Conservation (phyloP, 176 grass and related monocot species). For the Avena sativa region DNA sequence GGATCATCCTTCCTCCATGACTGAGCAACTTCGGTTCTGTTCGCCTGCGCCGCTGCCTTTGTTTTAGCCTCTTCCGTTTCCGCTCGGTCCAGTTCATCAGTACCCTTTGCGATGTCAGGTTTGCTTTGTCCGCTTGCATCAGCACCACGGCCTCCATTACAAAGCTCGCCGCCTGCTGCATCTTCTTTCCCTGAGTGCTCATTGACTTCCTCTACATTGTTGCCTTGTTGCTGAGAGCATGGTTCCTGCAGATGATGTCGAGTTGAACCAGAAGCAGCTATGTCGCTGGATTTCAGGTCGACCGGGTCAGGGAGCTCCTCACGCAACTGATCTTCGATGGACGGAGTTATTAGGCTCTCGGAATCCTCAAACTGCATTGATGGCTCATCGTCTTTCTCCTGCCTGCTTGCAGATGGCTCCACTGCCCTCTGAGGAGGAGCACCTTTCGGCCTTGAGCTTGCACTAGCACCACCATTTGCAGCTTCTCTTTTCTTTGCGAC, state of each 20-base stretch:
- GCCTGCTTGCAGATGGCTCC: not conserved
- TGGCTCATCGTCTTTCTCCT: constrained; percentile 41
- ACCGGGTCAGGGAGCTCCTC: constrained; percentile 42
- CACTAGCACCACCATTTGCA: constrained; percentile 31
- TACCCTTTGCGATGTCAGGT: not conserved
- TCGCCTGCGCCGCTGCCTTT: not conserved
- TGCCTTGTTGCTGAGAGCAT: constrained; percentile 25
- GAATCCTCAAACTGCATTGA: constrained; percentile 39
- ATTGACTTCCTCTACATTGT: constrained; percentile 30
- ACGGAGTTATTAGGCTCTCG: constrained; percentile 35
- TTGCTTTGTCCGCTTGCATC: not conserved
- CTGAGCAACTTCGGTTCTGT: not conserved
- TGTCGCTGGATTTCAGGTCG: constrained; percentile 22
- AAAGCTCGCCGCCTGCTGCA: constrained; percentile 1
- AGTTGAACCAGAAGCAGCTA: not conserved
- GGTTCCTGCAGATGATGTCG: not conserved
- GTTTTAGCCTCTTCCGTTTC: constrained; percentile 28
- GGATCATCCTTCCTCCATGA: constrained; percentile 57
- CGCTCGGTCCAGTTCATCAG: constrained; percentile 37
- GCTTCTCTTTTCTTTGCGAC: constrained; percentile 41
- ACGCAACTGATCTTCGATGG: constrained; percentile 48
- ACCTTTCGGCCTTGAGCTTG: constrained; percentile 46
- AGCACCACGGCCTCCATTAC: not conserved
- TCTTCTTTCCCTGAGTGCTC: not conserved
- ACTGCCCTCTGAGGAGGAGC: constrained; percentile 38